phyloP scores from a whole-genome alignment of 164 flowering plant genomes.

The Saururus chinensis region DNA sequence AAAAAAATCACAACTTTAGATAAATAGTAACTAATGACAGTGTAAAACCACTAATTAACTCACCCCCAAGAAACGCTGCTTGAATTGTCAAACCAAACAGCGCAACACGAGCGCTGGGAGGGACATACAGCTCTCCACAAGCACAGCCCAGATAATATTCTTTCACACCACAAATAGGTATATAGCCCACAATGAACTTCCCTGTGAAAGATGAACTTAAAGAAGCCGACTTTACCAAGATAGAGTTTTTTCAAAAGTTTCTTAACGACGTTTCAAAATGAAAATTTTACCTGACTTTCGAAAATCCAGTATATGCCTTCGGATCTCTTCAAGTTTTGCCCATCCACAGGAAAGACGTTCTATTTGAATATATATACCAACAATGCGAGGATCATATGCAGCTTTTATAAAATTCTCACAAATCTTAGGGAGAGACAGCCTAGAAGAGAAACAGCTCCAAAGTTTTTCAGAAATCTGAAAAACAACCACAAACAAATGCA shows the following conservation, averaged over 20 bases:
- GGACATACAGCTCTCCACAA: constrained; percentile 80
- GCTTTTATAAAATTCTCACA: constrained; percentile 88
- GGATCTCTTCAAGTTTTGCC: constrained; percentile 92
- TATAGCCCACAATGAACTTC: constrained; percentile 63
- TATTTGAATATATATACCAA: constrained; percentile 84
- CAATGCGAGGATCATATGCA: constrained; percentile 83
- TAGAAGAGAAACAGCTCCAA: constrained; percentile 69
- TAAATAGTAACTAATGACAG: background rate
- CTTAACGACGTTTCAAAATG: too few species aligned
- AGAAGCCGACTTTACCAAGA: too few species aligned
- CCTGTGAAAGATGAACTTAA: constrained; percentile 30
- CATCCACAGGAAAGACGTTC: constrained; percentile 85
- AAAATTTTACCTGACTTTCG: constrained; percentile 73
- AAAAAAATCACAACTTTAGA: too few species aligned
- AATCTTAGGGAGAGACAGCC: constrained; percentile 83
- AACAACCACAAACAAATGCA: background rate
- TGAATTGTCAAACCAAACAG: constrained; percentile 79
- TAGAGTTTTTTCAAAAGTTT: too few species aligned
- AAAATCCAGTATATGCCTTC: constrained; percentile 70
- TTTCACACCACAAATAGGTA: constrained; percentile 68
- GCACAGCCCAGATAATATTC: constrained; percentile 91
- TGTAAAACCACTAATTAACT: constrained; percentile 7
- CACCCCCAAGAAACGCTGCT: constrained; percentile 88
- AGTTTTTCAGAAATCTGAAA: constrained; percentile 83
- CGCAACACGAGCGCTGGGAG: constrained; percentile 84